phyloP scores from a whole-genome alignment of 257 asterid species.

The Jasminum sambac region DNA sequence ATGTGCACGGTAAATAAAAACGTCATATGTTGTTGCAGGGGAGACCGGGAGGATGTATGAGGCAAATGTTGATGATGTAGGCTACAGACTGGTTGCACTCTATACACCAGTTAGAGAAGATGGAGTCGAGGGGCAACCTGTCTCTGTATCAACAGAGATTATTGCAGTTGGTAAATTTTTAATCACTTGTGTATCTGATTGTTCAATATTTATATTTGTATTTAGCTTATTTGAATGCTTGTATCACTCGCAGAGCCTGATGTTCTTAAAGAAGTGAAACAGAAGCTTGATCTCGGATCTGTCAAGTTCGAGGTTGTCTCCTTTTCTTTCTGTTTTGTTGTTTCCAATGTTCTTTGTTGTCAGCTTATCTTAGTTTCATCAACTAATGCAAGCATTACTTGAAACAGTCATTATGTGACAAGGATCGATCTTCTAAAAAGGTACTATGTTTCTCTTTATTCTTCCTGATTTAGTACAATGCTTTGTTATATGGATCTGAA shows the following conservation, averaged over 20 bases:
- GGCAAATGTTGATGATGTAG: slow-evolving; percentile 98
- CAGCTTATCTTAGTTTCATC: slow-evolving; percentile 1
- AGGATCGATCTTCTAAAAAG: slow-evolving; percentile 84
- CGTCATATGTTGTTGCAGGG: slow-evolving; percentile 49
- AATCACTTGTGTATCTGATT: neutral
- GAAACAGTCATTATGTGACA: slow-evolving; percentile 77
- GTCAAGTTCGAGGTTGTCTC: slow-evolving; percentile 86
- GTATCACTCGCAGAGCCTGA: slow-evolving; percentile 73
- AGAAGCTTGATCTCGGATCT: slow-evolving; percentile 84
- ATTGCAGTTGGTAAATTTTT: slow-evolving; percentile 71
- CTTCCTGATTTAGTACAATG: slow-evolving; percentile 3
- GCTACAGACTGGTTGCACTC: slow-evolving; percentile 86
- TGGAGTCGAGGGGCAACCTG: slow-evolving; percentile 89
- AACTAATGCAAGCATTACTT: slow-evolving; percentile 24
- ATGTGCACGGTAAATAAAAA: neutral
- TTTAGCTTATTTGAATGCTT: slow-evolving; percentile 2
- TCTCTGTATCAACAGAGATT: slow-evolving; percentile 93
- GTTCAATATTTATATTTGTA: neutral
- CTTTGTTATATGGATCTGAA: slow-evolving; percentile 13
- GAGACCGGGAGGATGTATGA: slow-evolving; percentile 99
- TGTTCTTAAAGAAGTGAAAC: slow-evolving; percentile 89
- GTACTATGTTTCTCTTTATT: slow-evolving; percentile 35
- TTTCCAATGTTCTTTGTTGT: neutral
- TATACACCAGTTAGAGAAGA: slow-evolving; percentile 94
- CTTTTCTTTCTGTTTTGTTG: neutral